These are phyloP conservation scores for Solanum aculeatissimum DNA, from an alignment of 305 asterid species.

Conservation along the genomic window DNA sequence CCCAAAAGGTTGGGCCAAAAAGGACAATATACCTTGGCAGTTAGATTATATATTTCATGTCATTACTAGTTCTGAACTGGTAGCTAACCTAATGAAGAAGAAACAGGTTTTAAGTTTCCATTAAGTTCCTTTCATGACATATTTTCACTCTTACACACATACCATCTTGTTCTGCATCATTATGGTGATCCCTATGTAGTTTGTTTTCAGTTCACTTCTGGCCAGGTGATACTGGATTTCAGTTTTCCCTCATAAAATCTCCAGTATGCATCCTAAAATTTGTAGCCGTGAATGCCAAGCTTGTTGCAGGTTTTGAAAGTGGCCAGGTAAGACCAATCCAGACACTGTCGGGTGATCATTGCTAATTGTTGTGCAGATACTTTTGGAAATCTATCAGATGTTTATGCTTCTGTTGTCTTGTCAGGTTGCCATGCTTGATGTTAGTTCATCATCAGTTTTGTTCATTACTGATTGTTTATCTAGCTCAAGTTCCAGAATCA, in stretches of 20 bases:
- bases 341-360: background rate
- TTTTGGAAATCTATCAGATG: slow-evolving; percentile 4
- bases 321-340: slow-evolving; percentile 48
- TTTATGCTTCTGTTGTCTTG: slow-evolving; percentile 4
- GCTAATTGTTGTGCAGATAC: background rate
- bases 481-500: slow-evolving; percentile 47
- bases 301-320: slow-evolving; percentile 66
- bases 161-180: background rate
- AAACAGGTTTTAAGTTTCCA: background rate
- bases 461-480: slow-evolving; percentile 49
- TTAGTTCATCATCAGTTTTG: slow-evolving; percentile 55
- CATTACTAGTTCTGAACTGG: background rate
- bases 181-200: slow-evolving; percentile 13
- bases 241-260: slow-evolving; percentile 45
- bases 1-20: background rate
- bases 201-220: slow-evolving; percentile 48
- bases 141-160: background rate
- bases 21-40: background rate
- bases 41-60: background rate
- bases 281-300: slow-evolving; percentile 49
- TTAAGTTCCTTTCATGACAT: background rate
- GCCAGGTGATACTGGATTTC: slow-evolving; percentile 28
- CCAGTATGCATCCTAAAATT: slow-evolving; percentile 59
- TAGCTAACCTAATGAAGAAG: background rate
- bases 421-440: slow-evolving; percentile 85